phyloP scores from a whole-genome alignment of 495 filamentous ascomycete genomes.

The Aspergillus hancockii region DNA sequence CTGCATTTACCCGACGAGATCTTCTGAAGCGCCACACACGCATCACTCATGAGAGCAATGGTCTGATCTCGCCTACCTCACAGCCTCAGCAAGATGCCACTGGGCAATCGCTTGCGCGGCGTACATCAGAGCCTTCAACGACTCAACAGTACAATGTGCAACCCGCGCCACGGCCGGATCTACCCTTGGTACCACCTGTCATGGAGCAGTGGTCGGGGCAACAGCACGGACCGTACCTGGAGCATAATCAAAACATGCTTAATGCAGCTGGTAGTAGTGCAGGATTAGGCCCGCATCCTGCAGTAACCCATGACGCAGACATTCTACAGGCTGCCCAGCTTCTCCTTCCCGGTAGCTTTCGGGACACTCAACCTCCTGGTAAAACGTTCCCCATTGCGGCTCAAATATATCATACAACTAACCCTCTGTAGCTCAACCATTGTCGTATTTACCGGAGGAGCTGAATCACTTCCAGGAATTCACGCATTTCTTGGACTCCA shows the following conservation, averaged over 20 bases:
- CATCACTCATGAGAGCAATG: slow-evolving; percentile 41
- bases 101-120: slow-evolving; percentile 13
- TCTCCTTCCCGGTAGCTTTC: slow-evolving; percentile 38
- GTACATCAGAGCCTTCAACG: slow-evolving; percentile 13
- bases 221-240: slow-evolving; percentile 30
- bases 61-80: slow-evolving; percentile 33
- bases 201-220: slow-evolving; percentile 36
- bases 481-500: slow-evolving; percentile 44
- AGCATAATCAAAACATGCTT: slow-evolving; percentile 27
- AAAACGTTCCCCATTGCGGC: slow-evolving; percentile 2
- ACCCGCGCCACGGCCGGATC: slow-evolving; percentile 20
- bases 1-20: slow-evolving; percentile 54
- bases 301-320: slow-evolving; percentile 37
- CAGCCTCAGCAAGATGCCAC: slow-evolving; percentile 25
- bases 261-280: slow-evolving; percentile 19
- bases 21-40: slow-evolving; percentile 54
- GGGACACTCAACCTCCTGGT: slow-evolving; percentile 25
- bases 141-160: slow-evolving; percentile 15
- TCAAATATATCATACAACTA: neutral
- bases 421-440: slow-evolving; percentile 27
- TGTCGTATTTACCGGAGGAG: slow-evolving; percentile 40
- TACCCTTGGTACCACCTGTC: slow-evolving; percentile 24
- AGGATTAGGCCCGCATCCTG: slow-evolving; percentile 19
- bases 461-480: slow-evolving; percentile 45
- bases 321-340: slow-evolving; percentile 45